Conservation (phyloP, 306 rosid genomes). For the Datisca glomerata region DNA sequence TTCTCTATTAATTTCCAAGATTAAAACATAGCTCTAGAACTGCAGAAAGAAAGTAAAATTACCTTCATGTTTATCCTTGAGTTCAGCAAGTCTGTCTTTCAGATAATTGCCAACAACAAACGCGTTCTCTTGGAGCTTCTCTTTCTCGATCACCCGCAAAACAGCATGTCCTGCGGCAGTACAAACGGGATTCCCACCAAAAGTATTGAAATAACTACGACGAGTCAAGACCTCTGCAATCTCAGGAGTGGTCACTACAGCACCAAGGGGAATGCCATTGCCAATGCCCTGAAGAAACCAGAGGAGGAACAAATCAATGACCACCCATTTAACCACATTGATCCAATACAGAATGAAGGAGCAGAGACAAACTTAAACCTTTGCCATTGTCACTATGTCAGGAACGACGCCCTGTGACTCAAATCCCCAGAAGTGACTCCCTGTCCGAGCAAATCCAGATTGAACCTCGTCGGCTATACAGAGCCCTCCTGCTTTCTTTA, state of each 20-base stretch:
- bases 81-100: conserved; percentile 45
- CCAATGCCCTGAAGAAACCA: conserved; percentile 66
- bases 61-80: conserved; percentile 73
- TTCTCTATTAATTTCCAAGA: too few species aligned
- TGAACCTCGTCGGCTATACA: conserved; percentile 95
- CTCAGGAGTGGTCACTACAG: conserved; percentile 86
- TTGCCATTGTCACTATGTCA: conserved; percentile 90
- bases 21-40: too few species aligned
- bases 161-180: conserved; percentile 92
- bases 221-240: conserved; percentile 60
- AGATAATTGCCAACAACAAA: conserved; percentile 54
- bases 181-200: conserved; percentile 87
- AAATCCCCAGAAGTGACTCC: conserved; percentile 95
- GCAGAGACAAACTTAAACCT: conserved; percentile 32
- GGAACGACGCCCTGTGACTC: conserved; percentile 81
- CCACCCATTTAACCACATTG: background rate
- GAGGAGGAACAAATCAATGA: background rate
- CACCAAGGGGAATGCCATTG: conserved; percentile 91
- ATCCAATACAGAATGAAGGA: background rate
- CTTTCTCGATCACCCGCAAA: conserved; percentile 63
- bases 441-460: conserved; percentile 80
- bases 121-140: conserved; percentile 80
- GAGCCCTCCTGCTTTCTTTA: conserved; percentile 79
- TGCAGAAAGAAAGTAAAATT: conserved; percentile 5
- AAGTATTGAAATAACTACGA: conserved; percentile 74